Evolutionary conservation across 768 basidiomycete species (phyloP).

Genomic region (Russula lepida): DNA sequence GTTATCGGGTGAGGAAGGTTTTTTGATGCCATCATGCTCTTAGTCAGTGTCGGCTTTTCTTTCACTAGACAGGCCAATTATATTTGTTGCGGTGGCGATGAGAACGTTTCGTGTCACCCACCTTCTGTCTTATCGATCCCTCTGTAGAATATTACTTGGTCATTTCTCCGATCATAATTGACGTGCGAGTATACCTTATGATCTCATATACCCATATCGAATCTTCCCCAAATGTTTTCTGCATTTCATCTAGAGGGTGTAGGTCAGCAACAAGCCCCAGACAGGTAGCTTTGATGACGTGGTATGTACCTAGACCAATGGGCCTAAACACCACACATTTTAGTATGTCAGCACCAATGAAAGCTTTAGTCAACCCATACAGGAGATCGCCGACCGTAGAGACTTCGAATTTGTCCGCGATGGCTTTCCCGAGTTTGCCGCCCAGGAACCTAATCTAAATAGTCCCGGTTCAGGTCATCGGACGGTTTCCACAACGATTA

Average conservation of each 20-base stretch:
- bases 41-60: conserved; percentile 68
- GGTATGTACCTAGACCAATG: conserved; percentile 44
- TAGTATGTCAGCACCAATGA: not conserved
- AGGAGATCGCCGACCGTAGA: conserved; percentile 86
- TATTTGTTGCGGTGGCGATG: not conserved
- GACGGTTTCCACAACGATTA: not conserved
- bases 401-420: conserved; percentile 83
- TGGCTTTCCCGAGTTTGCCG: conserved; percentile 83
- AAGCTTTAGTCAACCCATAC: conserved; percentile 37
- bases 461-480: not conserved
- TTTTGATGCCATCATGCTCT: conserved; percentile 96
- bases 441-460: conserved; percentile 85
- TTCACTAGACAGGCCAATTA: conserved; percentile 50
- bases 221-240: conserved; percentile 70
- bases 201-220: conserved; percentile 91
- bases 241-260: conserved; percentile 26
- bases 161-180: not conserved
- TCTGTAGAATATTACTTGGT: conserved; percentile 29
- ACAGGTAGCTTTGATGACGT: conserved; percentile 2
- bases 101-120: conserved; percentile 24
- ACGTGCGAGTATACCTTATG: conserved; percentile 51
- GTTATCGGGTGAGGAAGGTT: conserved; percentile 77
- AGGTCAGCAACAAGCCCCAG: not conserved
- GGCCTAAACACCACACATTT: conserved; percentile 31
- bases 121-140: conserved; percentile 89